Conservation (phyloP, 305 asterid genomes). For the Rubia peregrina region DNA sequence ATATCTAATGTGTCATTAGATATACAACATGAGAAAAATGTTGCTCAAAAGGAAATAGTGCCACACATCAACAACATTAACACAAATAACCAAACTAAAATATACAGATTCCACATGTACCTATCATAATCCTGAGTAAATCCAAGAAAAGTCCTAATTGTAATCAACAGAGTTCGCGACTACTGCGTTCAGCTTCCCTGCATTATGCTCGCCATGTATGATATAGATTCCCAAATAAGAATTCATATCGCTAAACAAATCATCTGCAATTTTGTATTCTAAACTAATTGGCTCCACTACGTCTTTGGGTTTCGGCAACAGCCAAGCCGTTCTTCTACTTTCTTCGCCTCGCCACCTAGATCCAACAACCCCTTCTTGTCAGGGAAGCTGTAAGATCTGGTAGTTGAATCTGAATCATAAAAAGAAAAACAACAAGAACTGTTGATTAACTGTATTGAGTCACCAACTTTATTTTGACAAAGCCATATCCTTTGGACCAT, state of each 20-base stretch:
- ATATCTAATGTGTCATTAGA: rapidly evolving
- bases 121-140: constrained; percentile 27
- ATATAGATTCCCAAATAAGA: constrained; percentile 61
- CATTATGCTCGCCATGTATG: constrained; percentile 42
- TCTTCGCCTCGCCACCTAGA: constrained; percentile 32
- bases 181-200: too few relatives aligned
- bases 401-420: constrained; percentile 30
- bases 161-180: constrained; percentile 53
- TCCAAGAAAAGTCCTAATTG: constrained; percentile 71
- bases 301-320: constrained; percentile 41
- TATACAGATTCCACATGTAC: not conserved
- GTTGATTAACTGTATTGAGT: too few relatives aligned
- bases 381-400: constrained; percentile 9
- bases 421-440: too few relatives aligned
- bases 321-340: constrained; percentile 80
- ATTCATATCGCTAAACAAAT: constrained; percentile 48
- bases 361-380: constrained; percentile 19
- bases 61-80: too few relatives aligned
- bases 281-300: constrained; percentile 34
- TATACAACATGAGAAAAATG: too few relatives aligned
- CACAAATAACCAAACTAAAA: too few relatives aligned
- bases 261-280: constrained; percentile 49
- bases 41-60: too few relatives aligned
- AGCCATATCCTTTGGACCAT: constrained; percentile 90
- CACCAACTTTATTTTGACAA: too few relatives aligned